A percentile compares a stretch with the other conserved stretches of the same genome.
Conservation (phyloP, 2,329 filamentous ascomycete species). For the Magnaporthiopsis incrustans region DNA sequence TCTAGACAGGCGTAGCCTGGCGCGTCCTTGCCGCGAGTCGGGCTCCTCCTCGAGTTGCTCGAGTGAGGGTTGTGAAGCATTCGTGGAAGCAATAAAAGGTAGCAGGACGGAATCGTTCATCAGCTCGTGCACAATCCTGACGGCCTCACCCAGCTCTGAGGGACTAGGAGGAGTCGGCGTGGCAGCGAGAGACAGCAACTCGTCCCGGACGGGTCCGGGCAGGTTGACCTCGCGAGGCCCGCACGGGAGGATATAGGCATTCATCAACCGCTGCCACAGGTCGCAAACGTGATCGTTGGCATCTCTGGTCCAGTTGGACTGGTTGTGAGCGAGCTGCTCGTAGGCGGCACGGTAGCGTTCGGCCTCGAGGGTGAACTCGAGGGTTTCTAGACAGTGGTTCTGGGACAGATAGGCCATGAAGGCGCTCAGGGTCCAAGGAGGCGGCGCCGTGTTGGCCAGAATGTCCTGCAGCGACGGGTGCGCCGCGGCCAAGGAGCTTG, state of each 20-base stretch:
- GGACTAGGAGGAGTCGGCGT: slow-evolving; percentile 60
- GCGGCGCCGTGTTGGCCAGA: slow-evolving; percentile 72
- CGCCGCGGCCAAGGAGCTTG: slow-evolving; percentile 38
- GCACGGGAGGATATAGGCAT: slow-evolving; percentile 82
- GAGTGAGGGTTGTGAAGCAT: slow-evolving; percentile 17
- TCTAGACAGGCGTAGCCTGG: slow-evolving; percentile 29
- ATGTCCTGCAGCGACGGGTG: slow-evolving; percentile 77
- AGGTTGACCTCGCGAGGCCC: slow-evolving; percentile 86
- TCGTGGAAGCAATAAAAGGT: slow-evolving; percentile 73
- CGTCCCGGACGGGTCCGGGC: slow-evolving; percentile 75
- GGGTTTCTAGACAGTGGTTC: slow-evolving; percentile 91
- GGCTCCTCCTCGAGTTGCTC: slow-evolving; percentile 24
- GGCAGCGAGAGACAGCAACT: slow-evolving; percentile 57
- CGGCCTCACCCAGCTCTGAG: slow-evolving; percentile 69
- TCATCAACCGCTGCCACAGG: slow-evolving; percentile 81
- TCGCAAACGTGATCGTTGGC: slow-evolving; percentile 61
- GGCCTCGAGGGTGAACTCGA: slow-evolving; percentile 94
- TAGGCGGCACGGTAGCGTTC: slow-evolving; percentile 67
- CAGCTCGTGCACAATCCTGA: slow-evolving; percentile 83
- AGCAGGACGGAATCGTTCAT: slow-evolving; percentile 97
- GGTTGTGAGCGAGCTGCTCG: slow-evolving; percentile 32
- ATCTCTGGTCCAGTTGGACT: slow-evolving; percentile 32
- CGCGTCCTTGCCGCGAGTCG: slow-evolving; percentile 29
- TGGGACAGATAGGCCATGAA: slow-evolving; percentile 97
- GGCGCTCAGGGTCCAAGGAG: slow-evolving; percentile 83